Base-by-base conservation (phyloP, 768 basidiomycete genomes). In the Phaeolepiota aurea region DNA sequence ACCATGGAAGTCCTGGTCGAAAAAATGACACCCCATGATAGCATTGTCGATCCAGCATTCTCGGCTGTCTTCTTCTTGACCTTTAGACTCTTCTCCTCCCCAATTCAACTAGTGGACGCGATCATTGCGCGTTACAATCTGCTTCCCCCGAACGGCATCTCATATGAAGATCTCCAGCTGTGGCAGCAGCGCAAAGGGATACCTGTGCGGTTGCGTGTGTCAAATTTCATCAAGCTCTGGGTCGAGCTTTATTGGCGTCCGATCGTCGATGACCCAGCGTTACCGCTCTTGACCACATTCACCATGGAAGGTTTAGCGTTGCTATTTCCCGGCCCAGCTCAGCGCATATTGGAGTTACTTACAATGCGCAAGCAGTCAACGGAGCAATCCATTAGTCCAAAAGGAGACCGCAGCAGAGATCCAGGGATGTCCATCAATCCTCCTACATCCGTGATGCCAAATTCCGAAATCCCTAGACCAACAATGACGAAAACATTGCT, bases 21-120 rank as follows among this genome's bases (percentile, higher is more conserved):
- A 64, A 92, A 90, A 64, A 86, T 98, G 82, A 94, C 94, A 14
- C 91, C 93, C 3, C 89, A 96, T 54, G 90, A 91, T 54, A 82
- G 80, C 43, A 76, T 92, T 32, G 89, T 91, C 41, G 93, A 97
- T 53, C 69, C 86, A 13, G 77, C 81, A 0, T 93, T 97, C 58
- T 75, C 83, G 11, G 77, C 82, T 3, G 84, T 92, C 20, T 98
- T 99, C 68, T 93, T 93, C 71, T 70, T 93, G 52, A 97, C 93
- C 0, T 99, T 98, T 71, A 79, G 94, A 20, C 64, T 97, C 41
- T 97, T 96, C 63, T 78, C 86, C 2, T 76, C 83, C 0, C 87
- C 96, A 1, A 39, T 62, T 4, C 80, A 87, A 37, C 74, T 99
- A 19, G 74, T 89, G 5, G 76, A 82, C 15, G 74, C 82, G 1